Base-by-base conservation (phyloP, 441 rosid species). In the Euphorbia corollata region DNA sequence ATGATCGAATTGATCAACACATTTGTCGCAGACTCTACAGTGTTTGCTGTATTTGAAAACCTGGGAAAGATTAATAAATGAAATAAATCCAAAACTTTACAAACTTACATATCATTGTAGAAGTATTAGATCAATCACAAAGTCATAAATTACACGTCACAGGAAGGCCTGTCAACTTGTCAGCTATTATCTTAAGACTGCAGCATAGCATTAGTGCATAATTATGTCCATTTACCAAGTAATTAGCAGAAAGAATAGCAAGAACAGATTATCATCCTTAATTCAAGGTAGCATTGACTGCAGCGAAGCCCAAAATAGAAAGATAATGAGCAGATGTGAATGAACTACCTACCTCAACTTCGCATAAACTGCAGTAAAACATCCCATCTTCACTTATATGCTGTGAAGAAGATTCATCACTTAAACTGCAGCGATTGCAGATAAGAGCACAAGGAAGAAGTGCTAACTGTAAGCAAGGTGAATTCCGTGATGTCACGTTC, bases 31-130 rank as follows among this genome's bases (percentile, higher is more conserved):
- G 62, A 94, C 97, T 78, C 99, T 83, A 68, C 99, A 94, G 77
- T 94, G 99, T 81, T 94, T 94, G 87, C 97, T 91, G 81, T 89
- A 88, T 78, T 87, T 94, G 81, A 86, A 89, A 69, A 94, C 99
- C 97, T 94, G 83, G 38, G 57, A 73, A 71, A 53, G 53, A 72
- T 15, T 67, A 68, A 56, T 27, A 32, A 41, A 53, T 19, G 45
- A 73, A 63, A 27, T 63, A 5, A 22, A 23, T 3, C 1, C 9
- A 2, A 27, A 27, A 27, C 32, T 27, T 27, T 27, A 27, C 32
- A 27, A 27, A 27, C 32, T 27, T 4, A 4, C 32, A 27, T 27
- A 27, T 27, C n/a, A n/a, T n/a, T 27, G 4, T 27, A 27, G 32
- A 34, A 59, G 8, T 20, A 54, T 5, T 2, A 27, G 23, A 63